Evolutionary conservation across 805 yeast species (phyloP).

Genomic region (Nakazawaea ernobii): DNA sequence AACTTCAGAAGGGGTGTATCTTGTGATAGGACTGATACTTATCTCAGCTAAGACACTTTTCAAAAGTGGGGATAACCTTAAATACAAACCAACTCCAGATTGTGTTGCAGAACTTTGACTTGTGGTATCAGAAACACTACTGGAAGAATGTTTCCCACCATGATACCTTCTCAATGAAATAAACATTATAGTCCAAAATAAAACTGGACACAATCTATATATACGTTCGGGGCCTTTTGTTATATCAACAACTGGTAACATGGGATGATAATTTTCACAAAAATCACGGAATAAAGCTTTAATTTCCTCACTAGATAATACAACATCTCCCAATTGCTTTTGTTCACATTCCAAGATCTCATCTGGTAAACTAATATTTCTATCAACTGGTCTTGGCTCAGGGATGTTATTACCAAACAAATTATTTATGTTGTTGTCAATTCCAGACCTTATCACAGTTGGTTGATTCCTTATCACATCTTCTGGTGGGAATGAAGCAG

Average conservation of each 20-base stretch:
- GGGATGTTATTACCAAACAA: constrained; percentile 13
- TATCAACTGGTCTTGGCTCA: constrained; percentile 10
- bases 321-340: constrained; percentile 65
- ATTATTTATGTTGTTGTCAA: constrained; percentile 13
- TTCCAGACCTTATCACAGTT: constrained; percentile 16
- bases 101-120: constrained; percentile 17
- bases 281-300: constrained; percentile 61
- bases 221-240: constrained; percentile 75
- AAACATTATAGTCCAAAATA: constrained; percentile 91
- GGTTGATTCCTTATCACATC: constrained; percentile 3
- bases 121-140: constrained; percentile 21
- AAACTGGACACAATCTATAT: constrained; percentile 74
- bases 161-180: constrained; percentile 65
- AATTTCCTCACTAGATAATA: constrained; percentile 57
- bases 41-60: constrained; percentile 80
- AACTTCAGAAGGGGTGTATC: constrained; percentile 72
- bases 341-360: constrained; percentile 50
- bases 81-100: constrained; percentile 36
- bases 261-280: constrained; percentile 73
- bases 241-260: constrained; percentile 84
- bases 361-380: constrained; percentile 21
- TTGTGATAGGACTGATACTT: constrained; percentile 83
- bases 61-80: constrained; percentile 60
- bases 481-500: constrained; percentile 4
- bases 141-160: constrained; percentile 19